Percentiles rank a stretch among this genome's conserved stretches.
Evolutionary conservation across 352 stramenopile genomes (phyloP).

Genomic region (Globisporangium splendens): DNA sequence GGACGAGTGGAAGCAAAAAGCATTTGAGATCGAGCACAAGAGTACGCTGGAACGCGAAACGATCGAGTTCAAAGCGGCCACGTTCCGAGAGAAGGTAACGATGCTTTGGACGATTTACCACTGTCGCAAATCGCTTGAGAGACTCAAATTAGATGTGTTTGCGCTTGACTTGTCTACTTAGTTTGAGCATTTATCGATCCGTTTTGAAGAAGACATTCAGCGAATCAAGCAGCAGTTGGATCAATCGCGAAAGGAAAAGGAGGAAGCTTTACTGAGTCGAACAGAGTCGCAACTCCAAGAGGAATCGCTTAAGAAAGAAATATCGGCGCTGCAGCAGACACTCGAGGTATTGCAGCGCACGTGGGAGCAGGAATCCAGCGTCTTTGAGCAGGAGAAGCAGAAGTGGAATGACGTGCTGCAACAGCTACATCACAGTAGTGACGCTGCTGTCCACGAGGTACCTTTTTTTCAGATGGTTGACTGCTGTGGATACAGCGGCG

Average conservation of each 20-base stretch:
- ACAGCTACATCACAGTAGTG: not conserved
- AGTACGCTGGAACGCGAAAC: constrained; percentile 21
- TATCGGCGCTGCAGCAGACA: not conserved
- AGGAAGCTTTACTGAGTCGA: not conserved
- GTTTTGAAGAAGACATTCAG: constrained; percentile 17
- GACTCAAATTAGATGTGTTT: no score
- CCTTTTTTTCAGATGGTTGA: not conserved
- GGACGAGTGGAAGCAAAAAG: constrained; percentile 29
- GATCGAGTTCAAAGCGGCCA: constrained; percentile 19
- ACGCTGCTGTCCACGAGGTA: constrained; percentile 10
- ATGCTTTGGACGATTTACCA: not conserved
- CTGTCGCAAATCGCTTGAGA: no score
- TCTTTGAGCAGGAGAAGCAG: constrained; percentile 16
- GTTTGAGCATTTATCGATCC: constrained; percentile 12
- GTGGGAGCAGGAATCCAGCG: constrained; percentile 1
- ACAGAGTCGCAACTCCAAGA: not conserved
- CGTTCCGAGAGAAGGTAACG: constrained; percentile 17
- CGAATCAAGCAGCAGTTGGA: constrained; percentile 14
- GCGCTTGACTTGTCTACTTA: not conserved
- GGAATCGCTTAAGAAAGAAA: not conserved
- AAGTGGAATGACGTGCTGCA: constrained; percentile 15
- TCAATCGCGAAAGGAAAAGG: constrained; percentile 5
- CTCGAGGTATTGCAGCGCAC: constrained; percentile 1
- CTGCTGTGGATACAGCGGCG: no score
- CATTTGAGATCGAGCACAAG: constrained; percentile 15